A percentile compares a stretch with the other conserved stretches of the same genome.
Conservation (phyloP, 1,139 yeast species). For the Yamadazyma triangularis region DNA sequence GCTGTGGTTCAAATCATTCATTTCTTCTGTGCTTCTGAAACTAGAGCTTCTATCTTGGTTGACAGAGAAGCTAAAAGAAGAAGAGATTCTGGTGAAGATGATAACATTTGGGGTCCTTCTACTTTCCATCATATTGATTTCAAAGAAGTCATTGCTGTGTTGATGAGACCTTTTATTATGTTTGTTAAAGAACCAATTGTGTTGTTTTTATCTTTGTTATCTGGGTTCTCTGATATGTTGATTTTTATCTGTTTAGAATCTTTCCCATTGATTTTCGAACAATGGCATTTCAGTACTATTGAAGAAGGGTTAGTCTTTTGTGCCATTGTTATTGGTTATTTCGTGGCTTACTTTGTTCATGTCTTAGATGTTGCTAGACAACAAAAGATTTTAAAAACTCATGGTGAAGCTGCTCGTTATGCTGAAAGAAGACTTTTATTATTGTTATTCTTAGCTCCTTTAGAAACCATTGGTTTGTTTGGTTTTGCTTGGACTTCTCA, state of each 20-base stretch:
- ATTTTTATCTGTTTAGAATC: slow-evolving; percentile 36
- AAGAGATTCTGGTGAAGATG: slow-evolving; percentile 23
- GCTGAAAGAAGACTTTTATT: slow-evolving; percentile 24
- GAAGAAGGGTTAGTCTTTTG: slow-evolving; percentile 26
- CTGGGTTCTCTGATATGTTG: slow-evolving; percentile 37
- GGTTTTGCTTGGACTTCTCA: slow-evolving; percentile 36
- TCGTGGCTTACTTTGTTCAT: slow-evolving; percentile 22
- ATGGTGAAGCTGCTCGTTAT: slow-evolving; percentile 20
- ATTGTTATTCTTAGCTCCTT: slow-evolving; percentile 23
- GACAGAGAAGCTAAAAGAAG: slow-evolving; percentile 30
- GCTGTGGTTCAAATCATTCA: slow-evolving; percentile 25
- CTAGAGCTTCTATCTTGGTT: slow-evolving; percentile 26
- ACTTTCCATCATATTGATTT: slow-evolving; percentile 16
- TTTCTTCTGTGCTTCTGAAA: slow-evolving; percentile 28
- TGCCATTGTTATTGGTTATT: slow-evolving; percentile 27
- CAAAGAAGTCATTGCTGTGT: slow-evolving; percentile 20
- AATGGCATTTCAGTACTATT: slow-evolving; percentile 21
- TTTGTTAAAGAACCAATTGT: slow-evolving; percentile 34
- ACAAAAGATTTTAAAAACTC: slow-evolving; percentile 10
- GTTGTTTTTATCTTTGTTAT: slow-evolving; percentile 28
- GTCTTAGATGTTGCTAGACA: slow-evolving; percentile 24
- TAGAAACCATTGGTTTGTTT: slow-evolving; percentile 31
- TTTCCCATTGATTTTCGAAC: slow-evolving; percentile 24
- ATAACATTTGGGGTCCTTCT: slow-evolving; percentile 26
- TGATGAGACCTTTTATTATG: slow-evolving; percentile 35